Conservation (phyloP, 345 rosid genomes). For the Aquilaria malaccensis region DNA sequence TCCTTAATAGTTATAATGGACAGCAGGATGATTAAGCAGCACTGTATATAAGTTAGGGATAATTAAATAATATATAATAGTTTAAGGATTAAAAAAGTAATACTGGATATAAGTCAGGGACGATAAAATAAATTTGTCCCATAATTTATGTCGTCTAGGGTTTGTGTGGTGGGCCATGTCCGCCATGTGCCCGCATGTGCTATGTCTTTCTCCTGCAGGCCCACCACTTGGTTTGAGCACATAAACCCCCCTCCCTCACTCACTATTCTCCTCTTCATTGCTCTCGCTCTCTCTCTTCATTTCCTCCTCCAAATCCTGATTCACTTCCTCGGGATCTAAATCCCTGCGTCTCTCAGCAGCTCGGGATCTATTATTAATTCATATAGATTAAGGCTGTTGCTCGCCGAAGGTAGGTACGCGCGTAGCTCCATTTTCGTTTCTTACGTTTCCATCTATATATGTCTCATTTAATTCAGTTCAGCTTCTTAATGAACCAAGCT, state of each 20-base stretch:
- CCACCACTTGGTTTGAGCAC: conserved; percentile 45
- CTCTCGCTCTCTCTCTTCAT: conserved; percentile 7
- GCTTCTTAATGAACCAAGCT: neutral
- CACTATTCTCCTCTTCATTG: conserved; percentile 12
- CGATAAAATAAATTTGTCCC: no score
- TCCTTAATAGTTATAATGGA: no score
- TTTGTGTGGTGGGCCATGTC: conserved; percentile 42
- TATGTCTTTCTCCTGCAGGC: conserved; percentile 64
- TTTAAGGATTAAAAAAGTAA: no score
- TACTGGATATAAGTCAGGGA: no score
- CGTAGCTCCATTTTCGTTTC: conserved; percentile 25
- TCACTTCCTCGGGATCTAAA: conserved; percentile 12
- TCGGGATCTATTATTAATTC: conserved; percentile 3
- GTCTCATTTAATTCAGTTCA: neutral
- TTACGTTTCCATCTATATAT: conserved; percentile 17
- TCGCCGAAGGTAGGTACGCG: conserved; percentile 6
- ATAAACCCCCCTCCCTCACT: conserved; percentile 18
- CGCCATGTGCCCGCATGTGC: conserved; percentile 99
- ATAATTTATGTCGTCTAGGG: conserved; percentile 19
- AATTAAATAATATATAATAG: no score
- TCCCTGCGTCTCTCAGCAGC: conserved; percentile 22
- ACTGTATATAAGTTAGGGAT: no score
- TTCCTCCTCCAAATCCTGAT: conserved; percentile 6
- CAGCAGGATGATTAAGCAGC: no score
- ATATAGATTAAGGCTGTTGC: no score